A percentile compares a stretch with the other conserved stretches of the same genome.
These are phyloP conservation scores for Rhizophagus sp. DNA, from an alignment of 192 early-diverging fungal species.

Conservation along the genomic window DNA sequence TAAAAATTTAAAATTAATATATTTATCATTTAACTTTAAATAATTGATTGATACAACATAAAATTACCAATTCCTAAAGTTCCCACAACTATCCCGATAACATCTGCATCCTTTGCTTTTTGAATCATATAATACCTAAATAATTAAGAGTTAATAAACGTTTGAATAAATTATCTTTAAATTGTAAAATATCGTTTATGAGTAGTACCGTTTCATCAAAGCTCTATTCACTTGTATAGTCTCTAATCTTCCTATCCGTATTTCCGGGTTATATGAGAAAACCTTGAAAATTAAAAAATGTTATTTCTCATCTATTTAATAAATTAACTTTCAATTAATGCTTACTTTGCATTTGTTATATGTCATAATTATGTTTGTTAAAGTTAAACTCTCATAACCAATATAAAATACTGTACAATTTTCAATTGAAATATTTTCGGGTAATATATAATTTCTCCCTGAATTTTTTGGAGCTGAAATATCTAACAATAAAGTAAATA, in stretches of 20 bases:
- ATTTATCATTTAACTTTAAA: not conserved
- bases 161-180: not conserved
- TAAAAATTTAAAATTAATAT: not conserved
- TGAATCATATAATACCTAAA: constrained; percentile 81
- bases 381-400: constrained; percentile 76
- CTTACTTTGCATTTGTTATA: constrained; percentile 57
- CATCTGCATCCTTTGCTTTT: constrained; percentile 87
- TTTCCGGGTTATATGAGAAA: constrained; percentile 69
- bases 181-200: not conserved
- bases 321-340: not conserved
- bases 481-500: not conserved
- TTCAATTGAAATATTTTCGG: constrained; percentile 45
- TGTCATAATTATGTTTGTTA: constrained; percentile 89
- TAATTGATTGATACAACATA: not conserved
- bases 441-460: constrained; percentile 59
- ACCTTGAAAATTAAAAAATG: constrained; percentile 37
- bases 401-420: constrained; percentile 82
- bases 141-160: constrained; percentile 21
- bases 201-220: constrained; percentile 55
- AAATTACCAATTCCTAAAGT: constrained; percentile 88
- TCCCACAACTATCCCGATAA: constrained; percentile 94
- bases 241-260: constrained; percentile 56
- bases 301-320: not conserved
- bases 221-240: constrained; percentile 55
- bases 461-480: not conserved